phyloP scores from a whole-genome alignment of 2,329 filamentous ascomycete genomes.

The Monilinia fructigena region DNA sequence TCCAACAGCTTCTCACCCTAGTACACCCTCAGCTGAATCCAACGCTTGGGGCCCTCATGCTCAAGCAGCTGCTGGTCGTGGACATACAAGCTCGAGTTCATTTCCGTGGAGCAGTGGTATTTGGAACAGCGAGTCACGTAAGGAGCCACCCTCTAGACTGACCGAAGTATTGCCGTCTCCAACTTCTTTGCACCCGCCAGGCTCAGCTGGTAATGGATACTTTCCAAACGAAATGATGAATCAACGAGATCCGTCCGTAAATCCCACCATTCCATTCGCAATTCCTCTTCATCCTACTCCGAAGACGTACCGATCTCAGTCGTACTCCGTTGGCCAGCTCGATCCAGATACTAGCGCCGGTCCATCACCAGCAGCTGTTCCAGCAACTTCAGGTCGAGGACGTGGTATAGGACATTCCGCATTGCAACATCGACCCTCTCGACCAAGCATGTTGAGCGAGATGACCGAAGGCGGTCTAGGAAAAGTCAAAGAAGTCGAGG shows the following conservation, averaged over 20 bases:
- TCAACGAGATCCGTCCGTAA: slow-evolving; percentile 53
- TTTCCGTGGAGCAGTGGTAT: slow-evolving; percentile 80
- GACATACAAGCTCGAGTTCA: slow-evolving; percentile 44
- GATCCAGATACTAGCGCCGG: slow-evolving; percentile 59
- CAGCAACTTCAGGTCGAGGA: slow-evolving; percentile 35
- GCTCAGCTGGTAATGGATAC: slow-evolving; percentile 42
- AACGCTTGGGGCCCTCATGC: slow-evolving; percentile 57
- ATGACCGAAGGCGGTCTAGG: slow-evolving; percentile 65
- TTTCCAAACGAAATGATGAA: slow-evolving; percentile 52
- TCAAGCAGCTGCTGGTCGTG: slow-evolving; percentile 45
- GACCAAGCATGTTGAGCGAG: slow-evolving; percentile 73
- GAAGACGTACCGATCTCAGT: slow-evolving; percentile 92
- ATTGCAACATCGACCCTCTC: slow-evolving; percentile 78
- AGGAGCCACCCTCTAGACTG: slow-evolving; percentile 72
- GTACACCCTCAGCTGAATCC: slow-evolving; percentile 70
- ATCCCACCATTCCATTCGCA: slow-evolving; percentile 74
- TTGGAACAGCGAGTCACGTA: slow-evolving; percentile 73
- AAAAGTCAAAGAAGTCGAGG: slow-evolving; percentile 69
- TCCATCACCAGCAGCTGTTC: slow-evolving; percentile 29
- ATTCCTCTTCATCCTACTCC: slow-evolving; percentile 87
- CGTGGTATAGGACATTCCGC: slow-evolving; percentile 57
- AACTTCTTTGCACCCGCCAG: slow-evolving; percentile 55
- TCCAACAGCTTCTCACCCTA: slow-evolving; percentile 76
- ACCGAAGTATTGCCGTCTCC: slow-evolving; percentile 74
- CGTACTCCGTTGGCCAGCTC: slow-evolving; percentile 90